Evolutionary conservation across 345 rosid species (phyloP).

Genomic region (Euphorbia lathyris): DNA sequence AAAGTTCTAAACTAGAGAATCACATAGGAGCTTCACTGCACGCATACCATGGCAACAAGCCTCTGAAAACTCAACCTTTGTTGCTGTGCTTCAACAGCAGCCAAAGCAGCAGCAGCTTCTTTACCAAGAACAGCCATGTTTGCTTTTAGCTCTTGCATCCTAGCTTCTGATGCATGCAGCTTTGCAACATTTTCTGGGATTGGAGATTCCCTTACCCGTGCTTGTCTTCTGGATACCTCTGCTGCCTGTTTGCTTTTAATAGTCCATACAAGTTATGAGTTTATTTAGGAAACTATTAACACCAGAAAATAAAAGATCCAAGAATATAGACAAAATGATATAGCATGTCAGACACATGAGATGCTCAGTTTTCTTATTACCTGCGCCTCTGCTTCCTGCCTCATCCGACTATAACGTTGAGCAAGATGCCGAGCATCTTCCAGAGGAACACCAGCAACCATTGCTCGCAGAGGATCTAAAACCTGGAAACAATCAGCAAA

Average conservation of each 20-base stretch:
- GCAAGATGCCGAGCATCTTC: slow-evolving; percentile 99
- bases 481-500: slow-evolving; percentile 38
- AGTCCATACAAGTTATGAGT: slow-evolving; percentile 25
- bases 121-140: slow-evolving; percentile 96
- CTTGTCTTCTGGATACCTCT: slow-evolving; percentile 77
- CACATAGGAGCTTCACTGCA: slow-evolving; percentile 1
- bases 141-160: slow-evolving; percentile 76
- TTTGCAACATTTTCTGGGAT: slow-evolving; percentile 88
- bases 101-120: slow-evolving; percentile 95
- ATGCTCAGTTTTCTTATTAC: slow-evolving; percentile 36
- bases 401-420: slow-evolving; percentile 97
- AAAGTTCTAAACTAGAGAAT: slow-evolving; percentile 13
- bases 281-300: slow-evolving; percentile 13
- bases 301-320: slow-evolving; percentile 10
- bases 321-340: slow-evolving; percentile 1
- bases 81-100: slow-evolving; percentile 96
- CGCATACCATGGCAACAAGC: slow-evolving; percentile 77
- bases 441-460: slow-evolving; percentile 64
- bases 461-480: slow-evolving; percentile 92
- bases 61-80: slow-evolving; percentile 87
- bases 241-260: slow-evolving; percentile 57
- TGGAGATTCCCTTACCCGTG: slow-evolving; percentile 73
- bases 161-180: slow-evolving; percentile 81
- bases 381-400: slow-evolving; percentile 95
- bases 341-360: slow-evolving; percentile 6